Evolutionary conservation across 2,329 filamentous ascomycete species (phyloP), one percentile per base, ranked within the genome.

Genomic region (Xylaria sp.): DNA sequence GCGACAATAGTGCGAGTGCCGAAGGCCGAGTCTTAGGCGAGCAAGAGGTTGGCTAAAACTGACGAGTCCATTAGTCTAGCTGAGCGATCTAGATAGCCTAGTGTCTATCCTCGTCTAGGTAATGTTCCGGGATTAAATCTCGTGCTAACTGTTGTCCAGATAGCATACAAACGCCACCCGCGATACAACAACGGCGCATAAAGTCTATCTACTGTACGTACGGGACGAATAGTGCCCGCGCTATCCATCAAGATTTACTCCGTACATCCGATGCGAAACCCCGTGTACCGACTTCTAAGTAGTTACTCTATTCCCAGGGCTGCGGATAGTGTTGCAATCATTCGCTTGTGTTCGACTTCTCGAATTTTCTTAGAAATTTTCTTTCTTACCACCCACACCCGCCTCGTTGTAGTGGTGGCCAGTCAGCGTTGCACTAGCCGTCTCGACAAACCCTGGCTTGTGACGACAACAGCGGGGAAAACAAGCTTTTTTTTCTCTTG

Each of bases 11-110:
- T 56, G 58, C 54, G 55, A 61, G 59, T 27, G 60, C 67, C 67
- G 67, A 69, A 69, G 24, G 63, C 64, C 67, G 67, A 69, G 24
- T 32, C 24, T 4, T 24, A 19, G 42, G 17, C 4, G 42, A 45
- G 17, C 4, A 45, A 6, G n/a, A 47, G 14, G 42, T 6, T n/a
- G 42, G 12, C 42, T 17, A 47, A 47, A 17, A 47, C 7, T 8
- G 42, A 47, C 34, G 34, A 36, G 24, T 50, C 47, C n/a, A 24
- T 50, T 50, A 50, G 47, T 27, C 24, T 4, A 27, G 24, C 42
- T 47, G n/a, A 19, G 6, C n/a, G 42, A 8, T 12, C 11, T 42
- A 50, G 21, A 11, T 50, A 50, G 47, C n/a, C 2, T 8, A 7
- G 21, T 4, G 4, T 50, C 21, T 50, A 50, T 50, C 19, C 47